Base-by-base conservation (phyloP, 1,284 basidiomycete species). In the Apiotrichum montevideense region DNA sequence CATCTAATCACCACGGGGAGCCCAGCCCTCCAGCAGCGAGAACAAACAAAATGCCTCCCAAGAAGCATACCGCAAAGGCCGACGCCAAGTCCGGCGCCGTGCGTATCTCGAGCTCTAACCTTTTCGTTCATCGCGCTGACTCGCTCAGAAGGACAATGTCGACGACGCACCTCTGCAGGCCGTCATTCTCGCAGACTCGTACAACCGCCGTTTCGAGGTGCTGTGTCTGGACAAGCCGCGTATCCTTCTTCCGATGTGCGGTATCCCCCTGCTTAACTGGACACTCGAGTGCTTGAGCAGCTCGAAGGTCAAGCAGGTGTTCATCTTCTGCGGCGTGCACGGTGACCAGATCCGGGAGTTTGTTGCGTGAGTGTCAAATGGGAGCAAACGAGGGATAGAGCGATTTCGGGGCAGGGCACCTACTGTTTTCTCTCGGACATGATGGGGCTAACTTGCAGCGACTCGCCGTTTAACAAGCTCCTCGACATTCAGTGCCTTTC, bases 281-380 rank as follows among this genome's bases (percentile, higher is more conserved):
- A 97, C 95, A 2, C 86, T 98, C 62, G 95, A 98, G 76, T 88
- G 88, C 70, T 83, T 98, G 47, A 86, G 90, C 35, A 80, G 93
- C 15, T 90, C 91, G 37, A 92, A 92, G 53, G 93, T 98, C 46
- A 88, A 94, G 70, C 90, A 98, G 77, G 89, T 97, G 60, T 95
- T 97, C 75, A 87, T 98, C 55, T 86, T 98, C 62, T 95, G 85
- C 76, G 84, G 86, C 69, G 95, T 86, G 63, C 88, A 95, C 75
- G 83, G 89, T 10, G 86, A 87, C 55, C 85, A 87, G 69, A 86
- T 94, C 66, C 87, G 87, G 71, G 80, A 82, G 10, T 89, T 85
- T 60, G 87, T 78, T 46, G 35, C 53, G 55, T 57, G 35, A 54
- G 56, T 78, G 7, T 2, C 29, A 13, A 21, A 21, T 21, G 21